Conservation (phyloP, 2,329 filamentous ascomycete species). For the Zasmidium cellare region DNA sequence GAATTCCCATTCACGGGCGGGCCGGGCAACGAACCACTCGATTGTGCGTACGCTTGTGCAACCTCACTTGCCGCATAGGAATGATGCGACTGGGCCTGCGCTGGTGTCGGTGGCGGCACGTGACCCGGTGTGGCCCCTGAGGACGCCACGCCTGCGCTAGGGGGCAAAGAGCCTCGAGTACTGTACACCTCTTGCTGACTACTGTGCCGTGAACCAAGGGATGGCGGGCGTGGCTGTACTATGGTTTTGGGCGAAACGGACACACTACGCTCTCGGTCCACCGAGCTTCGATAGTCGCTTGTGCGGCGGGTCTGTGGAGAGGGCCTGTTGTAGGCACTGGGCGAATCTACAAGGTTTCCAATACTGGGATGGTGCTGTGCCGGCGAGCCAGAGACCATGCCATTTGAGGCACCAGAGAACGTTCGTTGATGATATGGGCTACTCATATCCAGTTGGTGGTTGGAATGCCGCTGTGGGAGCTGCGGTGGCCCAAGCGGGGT, state of each 20-base stretch:
- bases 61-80: constrained; percentile 20
- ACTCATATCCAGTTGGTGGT: constrained; percentile 26
- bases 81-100: constrained; percentile 17
- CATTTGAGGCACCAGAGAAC: constrained; percentile 33
- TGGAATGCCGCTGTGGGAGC: constrained; percentile 29
- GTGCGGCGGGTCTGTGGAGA: constrained; percentile 27
- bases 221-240: constrained; percentile 30
- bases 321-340: constrained; percentile 25
- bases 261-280: constrained; percentile 67
- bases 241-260: constrained; percentile 78
- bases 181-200: constrained; percentile 33
- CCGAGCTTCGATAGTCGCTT: constrained; percentile 49
- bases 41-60: constrained; percentile 22
- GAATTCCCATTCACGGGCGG: constrained; percentile 13
- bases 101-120: constrained; percentile 21
- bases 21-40: constrained; percentile 13
- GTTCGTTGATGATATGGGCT: constrained; percentile 36
- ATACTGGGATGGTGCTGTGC: constrained; percentile 30
- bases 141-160: constrained; percentile 18
- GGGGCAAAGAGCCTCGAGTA: constrained; percentile 27
- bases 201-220: constrained; percentile 32
- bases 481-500: constrained; percentile 51
- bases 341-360: constrained; percentile 45
- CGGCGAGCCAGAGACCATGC: constrained; percentile 29
- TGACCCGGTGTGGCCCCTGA: constrained; percentile 24